A percentile compares a stretch with the other conserved stretches of the same genome.
Conservation (phyloP, 495 filamentous ascomycete species). For the Usnea hakonensis region DNA sequence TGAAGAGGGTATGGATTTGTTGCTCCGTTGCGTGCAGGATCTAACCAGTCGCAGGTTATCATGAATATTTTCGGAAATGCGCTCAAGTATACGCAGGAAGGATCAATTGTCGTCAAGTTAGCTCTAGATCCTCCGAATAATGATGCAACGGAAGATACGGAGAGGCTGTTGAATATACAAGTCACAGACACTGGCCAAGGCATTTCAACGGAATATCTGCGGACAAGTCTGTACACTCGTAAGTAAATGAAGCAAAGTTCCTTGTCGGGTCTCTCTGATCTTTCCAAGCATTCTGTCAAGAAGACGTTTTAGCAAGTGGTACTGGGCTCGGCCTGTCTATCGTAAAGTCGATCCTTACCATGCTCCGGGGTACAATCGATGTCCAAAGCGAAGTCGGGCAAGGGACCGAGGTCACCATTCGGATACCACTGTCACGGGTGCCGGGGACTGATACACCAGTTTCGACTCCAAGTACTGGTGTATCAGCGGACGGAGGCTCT, state of each 20-base stretch:
- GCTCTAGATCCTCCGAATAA: slow-evolving; percentile 36
- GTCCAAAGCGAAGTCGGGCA: slow-evolving; percentile 42
- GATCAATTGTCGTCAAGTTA: slow-evolving; percentile 56
- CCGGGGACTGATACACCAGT: slow-evolving; percentile 17
- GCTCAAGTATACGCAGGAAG: slow-evolving; percentile 66
- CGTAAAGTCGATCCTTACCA: slow-evolving; percentile 46
- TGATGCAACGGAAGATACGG: slow-evolving; percentile 11
- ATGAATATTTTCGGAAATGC: slow-evolving; percentile 82
- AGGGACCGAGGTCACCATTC: slow-evolving; percentile 46
- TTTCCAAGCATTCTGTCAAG: slow-evolving; percentile 39
- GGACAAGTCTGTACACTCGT: slow-evolving; percentile 35
- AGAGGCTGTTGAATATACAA: slow-evolving; percentile 34
- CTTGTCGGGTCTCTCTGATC: background rate
- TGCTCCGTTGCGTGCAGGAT: background rate
- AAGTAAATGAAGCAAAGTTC: background rate
- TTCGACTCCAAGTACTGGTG: slow-evolving; percentile 20
- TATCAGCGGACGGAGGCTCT: slow-evolving; percentile 1
- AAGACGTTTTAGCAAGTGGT: slow-evolving; percentile 45
- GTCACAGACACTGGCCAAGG: slow-evolving; percentile 41
- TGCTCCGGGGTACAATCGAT: slow-evolving; percentile 46
- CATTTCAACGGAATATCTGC: slow-evolving; percentile 39
- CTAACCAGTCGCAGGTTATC: slow-evolving; percentile 39
- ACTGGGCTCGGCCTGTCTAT: slow-evolving; percentile 49
- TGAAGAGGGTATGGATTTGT: slow-evolving; percentile 41
- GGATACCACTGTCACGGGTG: slow-evolving; percentile 35